Base-by-base conservation (phyloP, 179 eudicot genomes). In the Spergularia azorica region DNA sequence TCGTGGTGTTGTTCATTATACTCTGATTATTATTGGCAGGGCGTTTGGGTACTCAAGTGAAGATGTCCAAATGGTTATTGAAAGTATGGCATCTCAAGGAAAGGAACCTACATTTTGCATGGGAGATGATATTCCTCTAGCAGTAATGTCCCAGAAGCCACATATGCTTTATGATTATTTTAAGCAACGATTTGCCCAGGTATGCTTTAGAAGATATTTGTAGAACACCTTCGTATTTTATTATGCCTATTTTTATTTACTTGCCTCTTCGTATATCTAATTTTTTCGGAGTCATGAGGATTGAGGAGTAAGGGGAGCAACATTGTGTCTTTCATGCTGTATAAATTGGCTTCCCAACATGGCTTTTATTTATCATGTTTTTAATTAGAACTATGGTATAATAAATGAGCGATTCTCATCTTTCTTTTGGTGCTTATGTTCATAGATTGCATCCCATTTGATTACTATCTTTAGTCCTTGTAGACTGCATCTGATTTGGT, bases 141-240 rank as follows among this genome's bases (percentile, higher is more conserved):
- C 98, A 80, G 91, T 84, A 50, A 88, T 95, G 85, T 95, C 98
- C 57, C 94, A 84, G 84, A 93, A 82, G 85, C 85, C 97, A 41
- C 98, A 95, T 76, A 85, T 93, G 92, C 88, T 95, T 71, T 93
- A 86, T 86, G 98, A 95, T 86, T 95, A 95, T 84, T 95, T 95
- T 90, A 95, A 95, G 92, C 98, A 95, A 84, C 90, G 98, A 63
- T 95, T 95, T 89, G 98, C 98, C 32, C 99, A 95, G 99, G 99
- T 72, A 72, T 39, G 60, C 6, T 50, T 58, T 58, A 38, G 12
- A 21, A 26, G 65, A 55, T 36, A 36, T n/a, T 14, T 55, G 63
- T 55, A 54, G 20, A 70, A 68, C 32, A 26, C 36, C 36, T 26
- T 14, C 9, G 9, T 52, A 15, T 54, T 68, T 52, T 77, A 43